These are phyloP conservation scores for Ploettnerulaceae sp. DNA, from an alignment of 2,329 filamentous ascomycete species.

Conservation along the genomic window DNA sequence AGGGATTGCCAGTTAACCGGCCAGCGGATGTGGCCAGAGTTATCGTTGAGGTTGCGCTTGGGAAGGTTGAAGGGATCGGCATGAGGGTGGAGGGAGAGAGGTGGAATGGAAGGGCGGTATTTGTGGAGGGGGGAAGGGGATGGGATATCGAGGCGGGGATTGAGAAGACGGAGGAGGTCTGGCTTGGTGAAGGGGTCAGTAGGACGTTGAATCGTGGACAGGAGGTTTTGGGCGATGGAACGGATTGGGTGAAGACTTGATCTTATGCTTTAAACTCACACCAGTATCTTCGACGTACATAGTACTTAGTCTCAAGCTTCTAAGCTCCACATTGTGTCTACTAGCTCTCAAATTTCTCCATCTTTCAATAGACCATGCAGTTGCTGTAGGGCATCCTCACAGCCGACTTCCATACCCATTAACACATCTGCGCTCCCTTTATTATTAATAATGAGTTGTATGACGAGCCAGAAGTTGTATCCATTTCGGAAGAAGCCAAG, in stretches of 20 bases:
- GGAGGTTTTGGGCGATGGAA: conserved; percentile 15
- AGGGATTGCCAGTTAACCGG: conserved; percentile 30
- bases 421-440: conserved; percentile 19
- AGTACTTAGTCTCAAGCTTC: too few relatives aligned
- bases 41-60: conserved; percentile 39
- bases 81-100: conserved; percentile 37
- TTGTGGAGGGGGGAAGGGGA: conserved; percentile 9
- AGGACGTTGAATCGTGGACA: conserved; percentile 12
- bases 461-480: conserved; percentile 27
- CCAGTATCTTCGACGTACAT: too few relatives aligned
- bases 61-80: conserved; percentile 23
- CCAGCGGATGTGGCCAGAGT: conserved; percentile 44
- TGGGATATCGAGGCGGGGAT: conserved; percentile 21
- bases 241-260: too few relatives aligned
- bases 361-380: conserved; percentile 18
- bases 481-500: conserved; percentile 24
- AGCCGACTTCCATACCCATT: conserved; percentile 24
- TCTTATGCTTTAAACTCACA: too few relatives aligned
- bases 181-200: conserved; percentile 16
- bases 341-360: too few relatives aligned
- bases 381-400: conserved; percentile 23
- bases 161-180: conserved; percentile 9
- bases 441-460: conserved; percentile 23
- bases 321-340: too few relatives aligned
- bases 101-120: too few relatives aligned